Evolutionary conservation across 139 green algal species (phyloP).

Genomic region (Picochlorum sp.): DNA sequence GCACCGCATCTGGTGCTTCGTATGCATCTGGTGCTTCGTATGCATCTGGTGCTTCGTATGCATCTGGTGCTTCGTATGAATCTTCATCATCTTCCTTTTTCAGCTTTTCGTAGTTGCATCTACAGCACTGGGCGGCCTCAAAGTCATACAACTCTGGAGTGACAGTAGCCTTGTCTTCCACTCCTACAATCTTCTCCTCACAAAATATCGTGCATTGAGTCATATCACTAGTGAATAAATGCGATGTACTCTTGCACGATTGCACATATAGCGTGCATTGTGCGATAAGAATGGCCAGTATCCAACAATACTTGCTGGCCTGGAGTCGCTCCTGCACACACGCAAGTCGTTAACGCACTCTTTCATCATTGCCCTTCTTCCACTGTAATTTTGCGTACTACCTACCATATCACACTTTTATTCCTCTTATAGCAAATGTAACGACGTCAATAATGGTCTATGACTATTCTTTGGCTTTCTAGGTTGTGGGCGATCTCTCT

Average conservation of each 20-base stretch:
- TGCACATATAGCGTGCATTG: neutral
- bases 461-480: neutral
- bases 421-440: neutral
- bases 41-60: neutral
- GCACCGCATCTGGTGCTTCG: neutral
- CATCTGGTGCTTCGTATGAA: neutral
- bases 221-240: neutral
- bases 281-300: neutral
- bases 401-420: neutral
- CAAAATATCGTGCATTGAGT: neutral
- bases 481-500: slow-evolving; percentile 1
- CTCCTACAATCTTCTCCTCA: slow-evolving; percentile 2
- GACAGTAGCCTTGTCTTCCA: neutral
- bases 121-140: neutral
- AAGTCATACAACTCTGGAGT: neutral
- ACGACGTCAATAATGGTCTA: neutral
- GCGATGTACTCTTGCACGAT: neutral
- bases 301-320: neutral
- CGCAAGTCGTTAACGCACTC: too few relatives aligned
- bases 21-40: neutral
- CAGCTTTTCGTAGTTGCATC: slow-evolving; percentile 1
- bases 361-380: neutral
- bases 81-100: neutral
- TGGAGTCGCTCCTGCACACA: too few relatives aligned
- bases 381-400: neutral